Conservation (phyloP, 257 asterid species). For the Rubia yunnanensis region DNA sequence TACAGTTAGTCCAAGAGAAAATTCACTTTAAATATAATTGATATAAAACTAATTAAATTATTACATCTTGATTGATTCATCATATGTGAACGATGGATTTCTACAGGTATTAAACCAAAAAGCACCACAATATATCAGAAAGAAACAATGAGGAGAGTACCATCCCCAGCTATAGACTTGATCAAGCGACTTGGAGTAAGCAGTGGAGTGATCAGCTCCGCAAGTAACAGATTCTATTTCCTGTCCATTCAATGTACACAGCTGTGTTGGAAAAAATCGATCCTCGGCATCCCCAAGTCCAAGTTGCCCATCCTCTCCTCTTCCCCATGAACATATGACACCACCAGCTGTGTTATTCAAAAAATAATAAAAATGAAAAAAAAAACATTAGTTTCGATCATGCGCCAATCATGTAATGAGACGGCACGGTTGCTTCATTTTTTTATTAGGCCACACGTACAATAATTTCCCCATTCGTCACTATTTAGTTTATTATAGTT, state of each 20-base stretch:
- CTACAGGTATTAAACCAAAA: not conserved
- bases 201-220: slow-evolving; percentile 96
- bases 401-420: too few species aligned
- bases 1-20: not conserved
- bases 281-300: slow-evolving; percentile 97
- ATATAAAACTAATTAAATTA: not conserved
- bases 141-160: slow-evolving; percentile 21
- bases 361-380: not conserved
- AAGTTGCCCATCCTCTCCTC: slow-evolving; percentile 99
- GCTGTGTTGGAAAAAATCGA: slow-evolving; percentile 71
- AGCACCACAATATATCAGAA: not conserved
- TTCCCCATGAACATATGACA: slow-evolving; percentile 96
- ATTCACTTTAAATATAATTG: not conserved
- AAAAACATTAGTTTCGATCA: too few species aligned
- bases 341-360: slow-evolving; percentile 52
- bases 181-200: slow-evolving; percentile 54
- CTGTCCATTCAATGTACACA: slow-evolving; percentile 75
- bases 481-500: too few species aligned
- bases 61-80: not conserved
- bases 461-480: too few species aligned
- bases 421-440: too few species aligned
- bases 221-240: slow-evolving; percentile 67
- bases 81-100: not conserved
- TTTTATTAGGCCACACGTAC: too few species aligned
- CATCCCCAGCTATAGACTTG: slow-evolving; percentile 98